Conservation (phyloP, 2,329 filamentous ascomycete species). For the Epichloe glyceriae region DNA sequence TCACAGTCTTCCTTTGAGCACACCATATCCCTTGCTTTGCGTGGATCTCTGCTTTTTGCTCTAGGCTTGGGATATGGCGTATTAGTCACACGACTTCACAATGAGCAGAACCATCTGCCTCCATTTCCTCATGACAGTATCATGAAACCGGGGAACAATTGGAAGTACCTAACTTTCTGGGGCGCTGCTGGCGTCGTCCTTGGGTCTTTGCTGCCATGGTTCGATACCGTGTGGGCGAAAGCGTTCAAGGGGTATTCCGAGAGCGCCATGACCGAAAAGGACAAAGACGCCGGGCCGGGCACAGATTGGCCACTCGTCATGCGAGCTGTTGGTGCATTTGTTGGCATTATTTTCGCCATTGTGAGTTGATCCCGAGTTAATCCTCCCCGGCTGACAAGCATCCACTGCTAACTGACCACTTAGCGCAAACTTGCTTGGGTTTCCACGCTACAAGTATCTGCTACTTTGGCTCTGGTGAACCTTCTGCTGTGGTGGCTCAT, state of each 20-base stretch:
- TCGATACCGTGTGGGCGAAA: conserved; percentile 63
- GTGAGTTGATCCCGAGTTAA: conserved; percentile 37
- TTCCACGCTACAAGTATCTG: conserved; percentile 82
- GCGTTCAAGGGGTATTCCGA: conserved; percentile 26
- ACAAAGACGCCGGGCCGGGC: conserved; percentile 26
- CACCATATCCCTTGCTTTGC: conserved; percentile 38
- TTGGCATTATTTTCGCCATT: conserved; percentile 56
- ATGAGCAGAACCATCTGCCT: conserved; percentile 46
- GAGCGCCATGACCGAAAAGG: conserved; percentile 14
- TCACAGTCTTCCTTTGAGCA: conserved; percentile 12
- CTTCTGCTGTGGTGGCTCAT: conserved; percentile 93
- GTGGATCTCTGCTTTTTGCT: conserved; percentile 55
- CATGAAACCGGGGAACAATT: conserved; percentile 32
- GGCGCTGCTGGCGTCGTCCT: conserved; percentile 64
- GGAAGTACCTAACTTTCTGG: conserved; percentile 69
- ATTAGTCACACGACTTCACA: conserved; percentile 68
- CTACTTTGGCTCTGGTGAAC: conserved; percentile 82
- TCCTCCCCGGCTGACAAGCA: neutral
- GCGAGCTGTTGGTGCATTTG: conserved; percentile 46
- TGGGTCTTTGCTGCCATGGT: conserved; percentile 70
- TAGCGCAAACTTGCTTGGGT: conserved; percentile 86
- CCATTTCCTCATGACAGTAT: conserved; percentile 38
- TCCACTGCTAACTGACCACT: neutral
- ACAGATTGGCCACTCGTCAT: conserved; percentile 62
- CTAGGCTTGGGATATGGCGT: conserved; percentile 76